These are phyloP conservation scores for Mycosphaerella sp. DNA, from an alignment of 2,329 filamentous ascomycete genomes.

Conservation along the genomic window DNA sequence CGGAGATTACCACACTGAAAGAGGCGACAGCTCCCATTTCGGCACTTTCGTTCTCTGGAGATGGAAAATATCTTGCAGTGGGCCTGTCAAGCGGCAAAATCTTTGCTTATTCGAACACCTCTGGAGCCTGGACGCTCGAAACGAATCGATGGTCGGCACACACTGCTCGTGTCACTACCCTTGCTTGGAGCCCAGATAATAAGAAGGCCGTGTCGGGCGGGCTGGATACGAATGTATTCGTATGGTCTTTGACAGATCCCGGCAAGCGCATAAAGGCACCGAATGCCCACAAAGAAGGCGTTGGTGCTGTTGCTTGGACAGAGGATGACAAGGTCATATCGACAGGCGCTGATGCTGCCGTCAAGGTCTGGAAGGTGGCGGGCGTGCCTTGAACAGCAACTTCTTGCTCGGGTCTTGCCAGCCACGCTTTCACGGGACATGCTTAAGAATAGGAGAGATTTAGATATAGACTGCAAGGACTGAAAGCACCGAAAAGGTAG, in stretches of 20 bases:
- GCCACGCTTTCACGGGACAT: no score
- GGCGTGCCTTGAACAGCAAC: conserved; percentile 33
- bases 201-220: conserved; percentile 77
- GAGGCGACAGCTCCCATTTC: conserved; percentile 68
- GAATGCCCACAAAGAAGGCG: conserved; percentile 94
- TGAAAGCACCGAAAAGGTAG: no score
- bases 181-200: conserved; percentile 72
- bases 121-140: conserved; percentile 56
- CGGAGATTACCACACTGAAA: conserved; percentile 51
- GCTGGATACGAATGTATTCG: conserved; percentile 84
- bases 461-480: no score
- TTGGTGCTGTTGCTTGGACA: conserved; percentile 80
- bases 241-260: conserved; percentile 82
- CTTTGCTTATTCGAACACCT: conserved; percentile 59
- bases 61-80: conserved; percentile 71
- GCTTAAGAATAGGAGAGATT: no score
- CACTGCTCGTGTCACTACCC: conserved; percentile 59
- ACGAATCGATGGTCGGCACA: conserved; percentile 75
- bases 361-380: conserved; percentile 78
- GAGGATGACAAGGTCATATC: conserved; percentile 63
- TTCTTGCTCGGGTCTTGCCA: no score
- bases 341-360: conserved; percentile 76
- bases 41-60: conserved; percentile 72
- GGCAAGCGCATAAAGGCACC: conserved; percentile 75
- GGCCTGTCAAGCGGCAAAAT: conserved; percentile 86